A percentile compares a stretch with the other conserved stretches of the same genome.
Evolutionary conservation across 805 yeast species (phyloP).

Genomic region (Candida golubevii): DNA sequence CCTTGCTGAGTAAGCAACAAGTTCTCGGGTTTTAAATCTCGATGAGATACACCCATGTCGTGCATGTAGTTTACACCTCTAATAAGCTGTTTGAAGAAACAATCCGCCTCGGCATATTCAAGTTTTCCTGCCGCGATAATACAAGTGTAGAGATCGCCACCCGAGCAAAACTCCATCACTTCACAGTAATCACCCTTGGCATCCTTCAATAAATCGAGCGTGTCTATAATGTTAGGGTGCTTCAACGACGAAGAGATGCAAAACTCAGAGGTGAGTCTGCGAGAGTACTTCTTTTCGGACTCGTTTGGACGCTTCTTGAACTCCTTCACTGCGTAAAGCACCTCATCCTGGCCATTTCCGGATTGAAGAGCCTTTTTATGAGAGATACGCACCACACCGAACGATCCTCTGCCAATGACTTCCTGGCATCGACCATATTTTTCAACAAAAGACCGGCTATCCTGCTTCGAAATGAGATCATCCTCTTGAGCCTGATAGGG

Average conservation of each 20-base stretch:
- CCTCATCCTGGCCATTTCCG: slow-evolving; percentile 32
- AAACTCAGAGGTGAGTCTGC: slow-evolving; percentile 75
- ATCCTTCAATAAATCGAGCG: slow-evolving; percentile 74
- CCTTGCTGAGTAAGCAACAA: slow-evolving; percentile 70
- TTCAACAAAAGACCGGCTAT: slow-evolving; percentile 63
- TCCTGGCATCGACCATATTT: slow-evolving; percentile 95
- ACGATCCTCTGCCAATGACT: slow-evolving; percentile 89
- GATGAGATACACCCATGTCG: slow-evolving; percentile 82
- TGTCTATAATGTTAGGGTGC: slow-evolving; percentile 72
- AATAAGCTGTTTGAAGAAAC: slow-evolving; percentile 81
- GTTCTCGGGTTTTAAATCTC: slow-evolving; percentile 89
- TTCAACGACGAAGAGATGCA: slow-evolving; percentile 75
- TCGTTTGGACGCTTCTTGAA: slow-evolving; percentile 63
- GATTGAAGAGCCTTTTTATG: slow-evolving; percentile 51
- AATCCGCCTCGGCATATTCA: slow-evolving; percentile 82
- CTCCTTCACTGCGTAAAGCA: slow-evolving; percentile 81
- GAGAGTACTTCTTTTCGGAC: slow-evolving; percentile 60
- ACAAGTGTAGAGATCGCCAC: slow-evolving; percentile 74
- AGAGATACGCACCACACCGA: slow-evolving; percentile 87
- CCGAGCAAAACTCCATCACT: slow-evolving; percentile 81
- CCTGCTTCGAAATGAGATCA: slow-evolving; percentile 22
- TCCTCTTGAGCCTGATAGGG: slow-evolving; percentile 22
- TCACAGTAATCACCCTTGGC: slow-evolving; percentile 80
- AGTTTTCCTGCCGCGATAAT: slow-evolving; percentile 73
- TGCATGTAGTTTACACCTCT: slow-evolving; percentile 87